Base-by-base conservation (phyloP, 192 early-diverging fungal genomes). In the Gigaspora rosea region DNA sequence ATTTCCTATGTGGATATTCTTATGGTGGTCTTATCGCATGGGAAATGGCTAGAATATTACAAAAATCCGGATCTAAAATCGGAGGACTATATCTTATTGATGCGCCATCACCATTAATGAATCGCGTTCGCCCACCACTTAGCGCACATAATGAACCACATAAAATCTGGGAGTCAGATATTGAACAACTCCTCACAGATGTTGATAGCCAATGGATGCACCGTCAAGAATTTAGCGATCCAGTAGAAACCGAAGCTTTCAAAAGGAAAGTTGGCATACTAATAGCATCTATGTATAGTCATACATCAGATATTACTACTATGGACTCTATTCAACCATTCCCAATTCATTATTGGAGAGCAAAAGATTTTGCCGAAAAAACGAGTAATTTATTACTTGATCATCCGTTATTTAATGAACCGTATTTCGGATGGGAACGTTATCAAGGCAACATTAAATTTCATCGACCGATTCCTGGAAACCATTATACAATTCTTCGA, bases 21-120 rank as follows among this genome's bases (percentile, higher is more conserved):
- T 78, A 66, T 69, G 76, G 76, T 35, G 76, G 76, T 18, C 67
- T 78, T 50, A 35, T 78, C 46, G 76, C 76, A 22, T 56, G 64
- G 64, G 76, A 78, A 78, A 69, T 69, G 67, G 36, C 76, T 6
- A 78, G 27, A 22, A 27, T 54, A 46, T 48, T 78, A 35, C 13
- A 47, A 58, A 18, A n/a, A 16, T 59, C 13, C 13, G 76, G 76
- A 32, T 66, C 32, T 10, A 57, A 61, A 59, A 33, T 74, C 15
- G 72, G 72, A 46, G 72, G 72, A n/a, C 49, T 74, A n/a, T 74
- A 58, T 27, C n/a, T 74, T 46, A 35, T 74, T 58, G 72, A 74
- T 61, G 72, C 72, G 8, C 72, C 72, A 8, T n/a, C 56, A 10
- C 72, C 72, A 22, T 13, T 74, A 46, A 20, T 20, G 46, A 36